Evolutionary conservation across 495 filamentous ascomycete species (phyloP), one percentile per base, ranked within the genome.

Genomic region (Penicillium cosmopolitanum): DNA sequence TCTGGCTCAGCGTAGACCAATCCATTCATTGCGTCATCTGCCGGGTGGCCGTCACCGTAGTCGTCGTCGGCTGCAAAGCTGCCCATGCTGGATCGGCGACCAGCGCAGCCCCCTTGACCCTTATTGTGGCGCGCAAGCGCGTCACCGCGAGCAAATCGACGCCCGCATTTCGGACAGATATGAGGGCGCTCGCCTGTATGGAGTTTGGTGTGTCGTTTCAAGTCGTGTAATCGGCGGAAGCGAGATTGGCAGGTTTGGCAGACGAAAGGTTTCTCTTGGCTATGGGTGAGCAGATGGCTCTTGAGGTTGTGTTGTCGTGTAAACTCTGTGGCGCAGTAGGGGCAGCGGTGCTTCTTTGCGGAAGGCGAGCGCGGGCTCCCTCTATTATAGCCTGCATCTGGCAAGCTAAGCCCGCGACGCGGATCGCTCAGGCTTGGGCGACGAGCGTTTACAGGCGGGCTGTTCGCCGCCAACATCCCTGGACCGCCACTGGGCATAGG

Each of bases 251-350:
- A 99, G 19, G 89, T 90, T 56, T 89, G 84, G 66, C 95, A 99
- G 21, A 91, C 84, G 67, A 92, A 99, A 0, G 95, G 95, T 71
- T 99, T 99, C 73, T 98, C 96, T 75, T 99, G 95, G 63, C 94
- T 97, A 69, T 99, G 95, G 0, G 95, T 99, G 57, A 99, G 84
- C 35, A 99, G 84, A 77, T 99, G 95, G 60, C 92, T 96, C 73
- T 99, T 99, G n/a, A 99, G 84, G 63, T 99, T 99, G 69, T 99
- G 95, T 69, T 98, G 96, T 10, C 95, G 84, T 10, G 95, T 99
- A 66, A 99, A 99, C 66, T 96, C 94, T 8, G 96, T 97, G 4
- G 91, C 82, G 78, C 95, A 99, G 73, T 96, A 96, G 3, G 89
- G 92, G 66, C 95, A 99, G 60, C 93, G 96, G 75, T 99, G 94